Conservation (phyloP, 176 grass and related monocot genomes). For the Juncus effusus region DNA sequence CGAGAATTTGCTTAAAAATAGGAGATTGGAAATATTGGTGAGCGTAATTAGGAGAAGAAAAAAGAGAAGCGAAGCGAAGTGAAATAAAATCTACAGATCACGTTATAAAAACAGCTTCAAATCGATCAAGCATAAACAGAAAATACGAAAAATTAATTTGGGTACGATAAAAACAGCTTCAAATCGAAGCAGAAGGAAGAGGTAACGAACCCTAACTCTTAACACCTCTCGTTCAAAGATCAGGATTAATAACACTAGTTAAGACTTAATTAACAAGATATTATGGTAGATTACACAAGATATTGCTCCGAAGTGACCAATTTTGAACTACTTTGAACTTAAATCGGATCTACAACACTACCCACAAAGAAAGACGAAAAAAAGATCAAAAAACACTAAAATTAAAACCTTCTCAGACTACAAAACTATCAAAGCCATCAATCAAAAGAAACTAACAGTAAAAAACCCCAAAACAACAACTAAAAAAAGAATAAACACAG, state of each 20-base stretch:
- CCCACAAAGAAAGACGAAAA: not conserved
- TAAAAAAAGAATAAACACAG: not conserved
- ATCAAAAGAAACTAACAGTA: not conserved
- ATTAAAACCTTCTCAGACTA: not conserved
- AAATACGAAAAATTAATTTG: not conserved
- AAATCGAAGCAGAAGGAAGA: not conserved
- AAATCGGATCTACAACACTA: constrained; percentile 22
- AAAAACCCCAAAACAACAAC: constrained; percentile 6
- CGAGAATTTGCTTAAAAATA: too few relatives aligned
- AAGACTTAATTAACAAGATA: not conserved
- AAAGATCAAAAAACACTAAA: not conserved
- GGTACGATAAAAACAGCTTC: too few relatives aligned
- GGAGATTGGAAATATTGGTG: not conserved
- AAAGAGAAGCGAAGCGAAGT: not conserved
- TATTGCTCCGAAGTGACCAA: not conserved
- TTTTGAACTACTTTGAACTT: not conserved
- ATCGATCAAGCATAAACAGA: not conserved
- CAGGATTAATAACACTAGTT: not conserved
- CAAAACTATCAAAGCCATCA: constrained; percentile 6
- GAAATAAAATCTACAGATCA: constrained; percentile 14
- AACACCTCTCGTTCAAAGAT: not conserved
- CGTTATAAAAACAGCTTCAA: not conserved
- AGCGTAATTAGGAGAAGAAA: constrained; percentile 3
- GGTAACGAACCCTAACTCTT: constrained; percentile 2
- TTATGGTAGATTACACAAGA: not conserved